Base-by-base conservation (phyloP, 1,139 yeast species). In the Saccharomyces hybrid region DNA sequence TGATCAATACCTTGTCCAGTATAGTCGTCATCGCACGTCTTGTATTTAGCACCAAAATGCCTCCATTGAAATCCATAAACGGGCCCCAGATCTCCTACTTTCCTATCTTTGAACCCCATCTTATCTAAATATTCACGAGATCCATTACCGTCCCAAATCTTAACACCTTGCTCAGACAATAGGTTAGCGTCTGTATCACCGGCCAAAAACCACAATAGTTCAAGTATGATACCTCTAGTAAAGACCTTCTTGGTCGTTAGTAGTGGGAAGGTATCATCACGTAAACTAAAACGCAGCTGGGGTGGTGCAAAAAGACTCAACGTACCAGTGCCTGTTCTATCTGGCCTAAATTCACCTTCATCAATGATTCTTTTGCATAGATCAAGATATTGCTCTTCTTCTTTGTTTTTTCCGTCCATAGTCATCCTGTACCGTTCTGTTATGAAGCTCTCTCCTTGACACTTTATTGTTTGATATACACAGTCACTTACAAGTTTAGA, bases 11-110 rank as follows among this genome's bases (percentile, higher is more conserved):
- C 99, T 68, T 88, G 78, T 4, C 91, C 93, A 0, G 86, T 69
- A 66, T 93, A 93, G 70, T 93, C 95, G 5, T 91, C 78, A 59
- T 91, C 91, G 67, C 97, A 89, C 55, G 88, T 90, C 46, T 68
- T 76, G 70, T 93, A 93, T 61, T 86, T 82, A 3, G 99, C 99
- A 31, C 99, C 99, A 69, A 95, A 93, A 71, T 95, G 99, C 66
- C 99, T 82, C 99, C 99, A 93, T 72, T 93, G 99, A 73, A 95
- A 93, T 0, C 99, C 99, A 69, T 93, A 93, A 2, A 93, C 97
- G 1, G 99, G 99, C 0, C 99, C 99, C 63, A 93, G 74, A 72
- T 93, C 99, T 54, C 98, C 98, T 64, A 83, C 97, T 58, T 93
- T 78, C 66, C 97, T 83, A 56, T 88, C 78, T 0, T 78, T 77